Percentiles rank a stretch among this genome's conserved stretches.
phyloP scores from a whole-genome alignment of 2,329 filamentous ascomycete species.

The Teratosphaeria zuluensis region DNA sequence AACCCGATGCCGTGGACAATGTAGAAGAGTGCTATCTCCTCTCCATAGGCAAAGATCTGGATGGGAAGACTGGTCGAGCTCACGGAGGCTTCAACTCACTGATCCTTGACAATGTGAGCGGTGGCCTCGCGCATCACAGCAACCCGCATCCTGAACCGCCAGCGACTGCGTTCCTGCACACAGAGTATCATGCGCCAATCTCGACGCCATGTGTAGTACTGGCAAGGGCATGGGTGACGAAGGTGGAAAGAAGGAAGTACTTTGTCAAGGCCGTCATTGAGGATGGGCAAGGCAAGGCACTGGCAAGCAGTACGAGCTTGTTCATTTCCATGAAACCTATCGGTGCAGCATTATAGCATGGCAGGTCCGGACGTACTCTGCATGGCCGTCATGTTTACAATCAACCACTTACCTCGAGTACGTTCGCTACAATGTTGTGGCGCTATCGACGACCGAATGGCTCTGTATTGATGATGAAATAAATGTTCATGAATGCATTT shows the following conservation, averaged over 20 bases:
- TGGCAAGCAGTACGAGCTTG: constrained; percentile 12
- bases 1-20: constrained; percentile 8
- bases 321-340: constrained; percentile 5
- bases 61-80: constrained; percentile 14
- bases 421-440: no score
- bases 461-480: no score
- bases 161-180: constrained; percentile 15
- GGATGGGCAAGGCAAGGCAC: constrained; percentile 9
- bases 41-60: constrained; percentile 12
- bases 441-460: no score
- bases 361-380: no score
- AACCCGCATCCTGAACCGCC: constrained; percentile 4
- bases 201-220: constrained; percentile 12
- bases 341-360: background rate
- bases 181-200: constrained; percentile 15
- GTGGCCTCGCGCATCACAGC: constrained; percentile 3
- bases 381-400: no score
- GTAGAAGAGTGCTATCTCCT: constrained; percentile 12
- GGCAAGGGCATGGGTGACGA: constrained; percentile 11
- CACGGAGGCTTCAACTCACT: constrained; percentile 16
- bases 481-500: no score
- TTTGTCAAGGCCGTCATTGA: constrained; percentile 12
- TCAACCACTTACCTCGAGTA: no score
- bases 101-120: constrained; percentile 13
- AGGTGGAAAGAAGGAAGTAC: constrained; percentile 11